Evolutionary conservation across 2,329 filamentous ascomycete species (phyloP), one percentile per base, ranked within the genome.

Genomic region (Colletotrichum agaves): DNA sequence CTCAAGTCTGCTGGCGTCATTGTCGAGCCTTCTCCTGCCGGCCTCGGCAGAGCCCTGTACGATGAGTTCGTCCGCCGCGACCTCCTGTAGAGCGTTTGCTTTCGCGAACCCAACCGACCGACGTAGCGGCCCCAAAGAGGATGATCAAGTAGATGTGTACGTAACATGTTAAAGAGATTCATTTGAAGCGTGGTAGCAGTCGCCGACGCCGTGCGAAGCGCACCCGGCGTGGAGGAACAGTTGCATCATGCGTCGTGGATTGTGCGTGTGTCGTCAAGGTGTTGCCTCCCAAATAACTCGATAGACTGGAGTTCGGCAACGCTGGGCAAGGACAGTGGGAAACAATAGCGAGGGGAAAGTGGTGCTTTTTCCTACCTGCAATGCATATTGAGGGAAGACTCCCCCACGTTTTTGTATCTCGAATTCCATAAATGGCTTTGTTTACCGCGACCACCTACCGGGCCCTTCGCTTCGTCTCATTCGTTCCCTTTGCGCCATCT

Each of bases 51-150:
- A 89, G 91, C 94, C 69, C 87, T 99, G 77, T 93, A 97, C 79
- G 91, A 93, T 72, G 93, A 98, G 86, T 99, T 99, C 80, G 93
- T 98, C 80, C 93, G 94, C 87, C 90, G 93, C 73, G 96, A 99
- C 83, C 85, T 99, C 80, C 89, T 99, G 85, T 99, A 93, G 87
- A 73, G 63, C 39, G 21, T 17, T 13, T 43, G 21, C n/a, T 55
- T 31, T 53, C 44, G n/a, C 10, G 27, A 57, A 44, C 33, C 21
- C 41, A n/a, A 39, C 37, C 35, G 31, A 35, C 44, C 44, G 21
- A 31, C 12, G n/a, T n/a, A 37, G 7, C 23, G 37, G 35, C 11
- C 17, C 27, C 55, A 19, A 43, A 67, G 63, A 63, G 55, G 49
- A 68, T 23, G 59, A 31, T 19, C 19, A 43, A 35, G 15, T 35